phyloP scores from a whole-genome alignment of 2,329 filamentous ascomycete species.

The Proliferodiscus dingleyae region DNA sequence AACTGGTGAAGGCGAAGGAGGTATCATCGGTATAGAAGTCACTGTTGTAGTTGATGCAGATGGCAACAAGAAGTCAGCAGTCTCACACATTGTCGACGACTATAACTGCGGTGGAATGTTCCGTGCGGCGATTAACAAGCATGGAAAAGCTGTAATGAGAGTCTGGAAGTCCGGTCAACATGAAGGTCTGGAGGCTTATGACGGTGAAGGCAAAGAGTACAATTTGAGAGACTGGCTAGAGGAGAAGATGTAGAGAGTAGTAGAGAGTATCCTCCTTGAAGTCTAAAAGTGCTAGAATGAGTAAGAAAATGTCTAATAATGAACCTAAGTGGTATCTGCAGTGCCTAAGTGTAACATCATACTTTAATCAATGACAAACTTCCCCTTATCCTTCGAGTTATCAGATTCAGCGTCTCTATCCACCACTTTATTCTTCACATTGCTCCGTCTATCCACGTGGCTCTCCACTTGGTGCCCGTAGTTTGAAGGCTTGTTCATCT shows the following conservation, averaged over 20 bases:
- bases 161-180: conserved; percentile 43
- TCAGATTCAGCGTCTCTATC: conserved; percentile 1
- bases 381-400: conserved; percentile 7
- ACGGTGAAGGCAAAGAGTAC: conserved; percentile 30
- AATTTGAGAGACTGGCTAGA: conserved; percentile 27
- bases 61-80: conserved; percentile 37
- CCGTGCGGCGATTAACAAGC: conserved; percentile 66
- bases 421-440: background rate
- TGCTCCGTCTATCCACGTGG: background rate
- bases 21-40: conserved; percentile 76
- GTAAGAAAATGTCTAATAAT: too few relatives aligned
- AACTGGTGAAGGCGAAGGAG: conserved; percentile 76
- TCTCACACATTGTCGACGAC: conserved; percentile 61
- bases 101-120: conserved; percentile 90
- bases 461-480: conserved; percentile 22
- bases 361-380: conserved; percentile 11
- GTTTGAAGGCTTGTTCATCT: conserved; percentile 24
- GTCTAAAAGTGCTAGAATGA: background rate
- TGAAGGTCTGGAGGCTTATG: conserved; percentile 28
- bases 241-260: conserved; percentile 14
- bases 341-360: background rate
- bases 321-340: too few relatives aligned
- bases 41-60: conserved; percentile 41
- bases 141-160: conserved; percentile 52
- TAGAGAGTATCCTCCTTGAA: background rate